A percentile compares a stretch with the other conserved stretches of the same genome.
Conservation (phyloP, 1,284 basidiomycete genomes). For the Tilletia setariae region DNA sequence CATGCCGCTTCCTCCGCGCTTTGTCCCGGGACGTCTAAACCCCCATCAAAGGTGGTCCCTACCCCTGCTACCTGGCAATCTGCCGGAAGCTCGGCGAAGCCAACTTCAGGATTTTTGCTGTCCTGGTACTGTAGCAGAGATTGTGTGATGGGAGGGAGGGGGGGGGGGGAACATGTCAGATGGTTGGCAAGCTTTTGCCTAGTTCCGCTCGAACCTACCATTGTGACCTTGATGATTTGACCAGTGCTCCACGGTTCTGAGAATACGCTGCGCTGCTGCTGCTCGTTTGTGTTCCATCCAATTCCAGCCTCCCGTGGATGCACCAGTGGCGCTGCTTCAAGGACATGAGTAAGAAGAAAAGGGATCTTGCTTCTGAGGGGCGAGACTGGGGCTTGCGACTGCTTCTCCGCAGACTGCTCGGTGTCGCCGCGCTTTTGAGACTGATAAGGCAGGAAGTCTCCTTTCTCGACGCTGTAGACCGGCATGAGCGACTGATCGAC, state of each 20-base stretch:
- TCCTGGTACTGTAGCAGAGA: slow-evolving; percentile 27
- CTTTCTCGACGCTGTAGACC: slow-evolving; percentile 15
- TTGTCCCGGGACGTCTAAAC: slow-evolving; percentile 30
- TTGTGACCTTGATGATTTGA: neutral
- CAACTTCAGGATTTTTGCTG: slow-evolving; percentile 37
- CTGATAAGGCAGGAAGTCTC: slow-evolving; percentile 25
- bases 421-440: slow-evolving; percentile 1
- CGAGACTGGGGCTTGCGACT: slow-evolving; percentile 32
- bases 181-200: neutral
- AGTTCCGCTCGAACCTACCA: slow-evolving; percentile 18
- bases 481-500: slow-evolving; percentile 17
- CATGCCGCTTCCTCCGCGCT: neutral
- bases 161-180: neutral
- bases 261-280: neutral
- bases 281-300: slow-evolving; percentile 18
- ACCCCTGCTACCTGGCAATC: slow-evolving; percentile 32
- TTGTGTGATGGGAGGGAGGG: slow-evolving; percentile 14
- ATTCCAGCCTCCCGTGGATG: slow-evolving; percentile 42
- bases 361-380: slow-evolving; percentile 12
- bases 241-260: neutral
- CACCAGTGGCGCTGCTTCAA: slow-evolving; percentile 43
- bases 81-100: slow-evolving; percentile 38
- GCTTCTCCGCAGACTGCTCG: slow-evolving; percentile 18
- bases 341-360: slow-evolving; percentile 30
- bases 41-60: slow-evolving; percentile 37